Evolutionary conservation across 164 flowering plant genomes (phyloP).

Genomic region (Vitis labrusca): DNA sequence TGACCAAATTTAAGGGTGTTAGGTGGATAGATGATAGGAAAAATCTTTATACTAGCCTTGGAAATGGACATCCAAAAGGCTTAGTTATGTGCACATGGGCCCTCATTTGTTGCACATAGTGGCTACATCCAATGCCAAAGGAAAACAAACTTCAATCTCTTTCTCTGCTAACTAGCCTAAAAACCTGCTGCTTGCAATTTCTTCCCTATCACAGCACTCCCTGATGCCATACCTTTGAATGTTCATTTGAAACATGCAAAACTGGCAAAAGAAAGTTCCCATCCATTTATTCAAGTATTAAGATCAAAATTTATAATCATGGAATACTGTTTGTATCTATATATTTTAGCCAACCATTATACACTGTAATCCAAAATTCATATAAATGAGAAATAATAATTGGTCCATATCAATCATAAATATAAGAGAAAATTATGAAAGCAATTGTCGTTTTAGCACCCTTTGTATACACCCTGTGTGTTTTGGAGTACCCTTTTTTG

Average conservation of each 20-base stretch:
- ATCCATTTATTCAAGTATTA: background rate
- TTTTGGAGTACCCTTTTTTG: no score
- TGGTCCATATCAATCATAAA: no score
- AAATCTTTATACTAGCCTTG: background rate
- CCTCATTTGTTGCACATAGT: background rate
- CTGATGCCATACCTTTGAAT: background rate
- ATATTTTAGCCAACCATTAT: no score
- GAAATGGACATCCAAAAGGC: background rate
- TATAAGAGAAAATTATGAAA: no score
- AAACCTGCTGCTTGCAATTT: background rate
- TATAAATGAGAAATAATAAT: no score
- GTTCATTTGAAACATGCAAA: background rate
- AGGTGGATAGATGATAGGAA: no score
- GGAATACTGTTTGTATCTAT: background rate
- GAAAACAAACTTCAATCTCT: background rate
- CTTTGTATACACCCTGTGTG: no score
- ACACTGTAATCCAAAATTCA: background rate
- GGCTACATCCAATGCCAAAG: background rate
- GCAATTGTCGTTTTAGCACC: no score
- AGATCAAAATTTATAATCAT: background rate
- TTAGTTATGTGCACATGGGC: slow-evolving; percentile 1
- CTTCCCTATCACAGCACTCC: background rate
- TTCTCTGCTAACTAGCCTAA: background rate
- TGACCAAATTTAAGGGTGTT: no score
- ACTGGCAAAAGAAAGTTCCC: background rate